Evolutionary conservation across 257 asterid genomes (phyloP).

Genomic region (Salvia splendens): DNA sequence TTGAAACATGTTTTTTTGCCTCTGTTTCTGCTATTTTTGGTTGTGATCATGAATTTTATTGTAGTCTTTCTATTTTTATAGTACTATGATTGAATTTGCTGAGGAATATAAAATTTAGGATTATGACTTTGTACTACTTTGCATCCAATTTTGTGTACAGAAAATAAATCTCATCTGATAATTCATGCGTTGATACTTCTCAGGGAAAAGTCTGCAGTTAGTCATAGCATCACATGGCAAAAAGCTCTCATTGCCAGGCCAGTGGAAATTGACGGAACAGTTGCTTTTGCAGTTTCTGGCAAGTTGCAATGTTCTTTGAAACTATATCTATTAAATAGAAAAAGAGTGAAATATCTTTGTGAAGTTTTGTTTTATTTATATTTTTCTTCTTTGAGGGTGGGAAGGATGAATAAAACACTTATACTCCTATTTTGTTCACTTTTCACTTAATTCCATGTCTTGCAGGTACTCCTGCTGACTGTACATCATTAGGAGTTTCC

Average conservation of each 20-base stretch:
- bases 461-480: constrained; percentile 91
- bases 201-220: constrained; percentile 84
- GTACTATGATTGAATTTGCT: not conserved
- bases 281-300: constrained; percentile 74
- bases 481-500: constrained; percentile 83
- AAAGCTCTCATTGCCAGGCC: constrained; percentile 55
- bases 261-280: constrained; percentile 64
- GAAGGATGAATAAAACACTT: not conserved
- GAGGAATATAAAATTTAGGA: not conserved
- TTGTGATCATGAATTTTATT: constrained; percentile 3
- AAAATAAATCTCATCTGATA: constrained; percentile 2
- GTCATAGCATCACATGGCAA: constrained; percentile 74
- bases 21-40: not conserved
- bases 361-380: not conserved
- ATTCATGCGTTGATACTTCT: constrained; percentile 20
- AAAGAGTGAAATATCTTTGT: not conserved
- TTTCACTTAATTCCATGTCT: constrained; percentile 21
- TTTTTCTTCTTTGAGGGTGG: not conserved
- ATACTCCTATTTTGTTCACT: not conserved
- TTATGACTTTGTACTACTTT: not conserved
- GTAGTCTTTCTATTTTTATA: not conserved
- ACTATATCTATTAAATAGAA: not conserved
- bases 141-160: not conserved
- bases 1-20: not conserved
- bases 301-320: constrained; percentile 31